These are phyloP conservation scores for Candida boleticola DNA, from an alignment of 805 yeast genomes.

Conservation along the genomic window DNA sequence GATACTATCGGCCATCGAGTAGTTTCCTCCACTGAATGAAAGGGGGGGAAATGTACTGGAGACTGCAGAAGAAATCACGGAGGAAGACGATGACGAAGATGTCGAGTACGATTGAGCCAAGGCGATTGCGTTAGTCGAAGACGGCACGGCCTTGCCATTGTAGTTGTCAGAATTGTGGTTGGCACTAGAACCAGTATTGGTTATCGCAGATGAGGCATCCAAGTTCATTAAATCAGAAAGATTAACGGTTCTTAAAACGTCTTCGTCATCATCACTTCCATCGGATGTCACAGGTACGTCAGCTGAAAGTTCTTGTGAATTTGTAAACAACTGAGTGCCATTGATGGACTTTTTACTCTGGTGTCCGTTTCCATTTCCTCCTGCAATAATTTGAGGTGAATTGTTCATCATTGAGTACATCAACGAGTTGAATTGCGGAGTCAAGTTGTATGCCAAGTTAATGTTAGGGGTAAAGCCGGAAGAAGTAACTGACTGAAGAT, in stretches of 20 bases:
- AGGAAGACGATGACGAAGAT: constrained; percentile 9
- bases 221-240: constrained; percentile 20
- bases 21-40: constrained; percentile 1
- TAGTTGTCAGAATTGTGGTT: background rate
- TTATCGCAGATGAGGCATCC: constrained; percentile 6
- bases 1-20: background rate
- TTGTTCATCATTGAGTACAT: constrained; percentile 37
- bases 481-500: constrained; percentile 10
- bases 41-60: constrained; percentile 2
- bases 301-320: background rate
- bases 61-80: constrained; percentile 2
- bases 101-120: constrained; percentile 2
- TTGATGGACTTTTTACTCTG: constrained; percentile 12
- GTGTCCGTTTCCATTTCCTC: constrained; percentile 3
- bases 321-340: constrained; percentile 16
- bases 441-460: constrained; percentile 28
- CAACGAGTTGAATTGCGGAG: constrained; percentile 41
- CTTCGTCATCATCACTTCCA: background rate
- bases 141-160: background rate
- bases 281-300: background rate
- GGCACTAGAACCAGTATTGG: constrained; percentile 1
- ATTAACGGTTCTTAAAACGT: constrained; percentile 7
- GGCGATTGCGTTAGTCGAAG: background rate
- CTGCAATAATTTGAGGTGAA: constrained; percentile 24
- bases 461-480: constrained; percentile 31